These are phyloP conservation scores for Thymus mandschuricus DNA, from an alignment of 257 asterid genomes.

Conservation along the genomic window DNA sequence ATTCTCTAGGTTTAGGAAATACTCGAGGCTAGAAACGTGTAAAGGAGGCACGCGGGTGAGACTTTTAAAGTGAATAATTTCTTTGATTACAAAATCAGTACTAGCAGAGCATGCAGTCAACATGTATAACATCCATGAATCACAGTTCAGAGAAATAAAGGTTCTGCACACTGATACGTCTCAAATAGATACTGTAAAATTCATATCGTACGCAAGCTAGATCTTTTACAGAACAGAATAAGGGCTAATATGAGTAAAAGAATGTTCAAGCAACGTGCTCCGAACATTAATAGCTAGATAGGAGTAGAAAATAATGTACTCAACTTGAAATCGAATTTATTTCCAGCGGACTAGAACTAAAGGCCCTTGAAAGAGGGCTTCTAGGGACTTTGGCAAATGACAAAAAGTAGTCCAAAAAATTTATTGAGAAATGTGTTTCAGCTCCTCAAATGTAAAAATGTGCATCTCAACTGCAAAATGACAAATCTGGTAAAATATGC, in stretches of 20 bases:
- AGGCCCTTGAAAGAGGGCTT: constrained; percentile 29
- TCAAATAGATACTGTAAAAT: neutral
- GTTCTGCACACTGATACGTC: neutral
- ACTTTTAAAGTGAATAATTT: neutral
- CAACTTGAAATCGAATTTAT: constrained; percentile 21
- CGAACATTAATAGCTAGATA: neutral
- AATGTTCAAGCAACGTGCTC: neutral
- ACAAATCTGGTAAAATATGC: constrained; percentile 4
- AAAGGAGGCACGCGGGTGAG: neutral
- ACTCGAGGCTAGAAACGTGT: neutral
- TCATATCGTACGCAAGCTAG: neutral
- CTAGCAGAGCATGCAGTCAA: neutral
- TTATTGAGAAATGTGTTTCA: constrained; percentile 34
- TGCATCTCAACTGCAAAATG: constrained; percentile 41
- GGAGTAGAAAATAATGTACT: constrained; percentile 8
- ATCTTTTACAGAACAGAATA: neutral
- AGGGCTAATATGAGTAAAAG: neutral
- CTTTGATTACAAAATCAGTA: neutral
- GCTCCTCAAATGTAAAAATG: constrained; percentile 19
- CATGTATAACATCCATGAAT: neutral
- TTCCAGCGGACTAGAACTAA: constrained; percentile 28
- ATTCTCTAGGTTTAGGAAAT: neutral
- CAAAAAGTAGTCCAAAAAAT: constrained; percentile 19
- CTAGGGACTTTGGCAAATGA: constrained; percentile 9
- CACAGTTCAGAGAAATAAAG: neutral